phyloP scores from a whole-genome alignment of 805 yeast genomes.

The Jamesozyma rosinii region DNA sequence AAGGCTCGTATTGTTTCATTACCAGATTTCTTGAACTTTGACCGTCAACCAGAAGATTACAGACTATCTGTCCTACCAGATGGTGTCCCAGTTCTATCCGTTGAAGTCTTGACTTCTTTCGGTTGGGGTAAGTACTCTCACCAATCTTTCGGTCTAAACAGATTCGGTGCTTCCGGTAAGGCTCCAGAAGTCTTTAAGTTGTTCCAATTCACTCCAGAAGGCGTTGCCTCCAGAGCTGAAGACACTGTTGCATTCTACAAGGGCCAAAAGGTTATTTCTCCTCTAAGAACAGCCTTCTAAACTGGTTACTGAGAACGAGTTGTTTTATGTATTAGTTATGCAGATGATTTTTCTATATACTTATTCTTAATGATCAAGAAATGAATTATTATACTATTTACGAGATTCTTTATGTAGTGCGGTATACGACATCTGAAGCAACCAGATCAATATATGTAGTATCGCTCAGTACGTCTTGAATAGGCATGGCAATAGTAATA shows the following conservation, averaged over 20 bases:
- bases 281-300: slow-evolving; percentile 56
- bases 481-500: no score
- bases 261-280: slow-evolving; percentile 63
- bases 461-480: no score
- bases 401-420: no score
- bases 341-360: no score
- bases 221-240: slow-evolving; percentile 76
- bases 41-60: slow-evolving; percentile 73
- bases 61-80: slow-evolving; percentile 84
- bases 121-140: slow-evolving; percentile 96
- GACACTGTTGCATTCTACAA: slow-evolving; percentile 75
- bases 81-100: slow-evolving; percentile 84
- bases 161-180: slow-evolving; percentile 95
- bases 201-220: slow-evolving; percentile 90
- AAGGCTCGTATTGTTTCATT: slow-evolving; percentile 79
- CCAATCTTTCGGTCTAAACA: slow-evolving; percentile 90
- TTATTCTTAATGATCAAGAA: no score
- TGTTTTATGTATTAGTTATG: no score
- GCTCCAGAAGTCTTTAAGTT: slow-evolving; percentile 70
- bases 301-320: background rate
- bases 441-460: no score
- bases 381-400: no score
- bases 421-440: no score
- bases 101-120: slow-evolving; percentile 83
- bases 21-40: slow-evolving; percentile 89